Conservation (phyloP, 1,284 basidiomycete genomes). For the Phenoliferia sp. region DNA sequence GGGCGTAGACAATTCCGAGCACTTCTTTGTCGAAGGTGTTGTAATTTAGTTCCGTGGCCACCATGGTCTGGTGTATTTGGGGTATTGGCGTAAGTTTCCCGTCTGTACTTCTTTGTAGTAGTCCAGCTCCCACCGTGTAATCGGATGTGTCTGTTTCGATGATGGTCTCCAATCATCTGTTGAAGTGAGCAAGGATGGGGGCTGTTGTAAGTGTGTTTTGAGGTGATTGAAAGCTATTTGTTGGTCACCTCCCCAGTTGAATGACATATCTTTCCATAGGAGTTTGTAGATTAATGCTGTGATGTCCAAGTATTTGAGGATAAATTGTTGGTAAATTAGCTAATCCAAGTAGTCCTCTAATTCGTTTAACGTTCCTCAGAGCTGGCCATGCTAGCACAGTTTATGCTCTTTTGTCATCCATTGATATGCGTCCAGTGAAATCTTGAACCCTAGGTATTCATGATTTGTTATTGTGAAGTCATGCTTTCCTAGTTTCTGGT, state of each 20-base stretch:
- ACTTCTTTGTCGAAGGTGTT: conserved; percentile 51
- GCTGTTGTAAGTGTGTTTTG: conserved; percentile 40
- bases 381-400: conserved; percentile 45
- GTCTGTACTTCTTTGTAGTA: conserved; percentile 20
- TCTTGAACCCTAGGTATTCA: conserved; percentile 48
- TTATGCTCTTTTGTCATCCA: conserved; percentile 47
- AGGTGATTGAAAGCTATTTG: conserved; percentile 45
- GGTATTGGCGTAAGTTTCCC: conserved; percentile 26
- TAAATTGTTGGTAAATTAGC: conserved; percentile 48
- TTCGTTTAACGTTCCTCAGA: conserved; percentile 40
- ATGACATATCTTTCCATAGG: conserved; percentile 33
- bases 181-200: conserved; percentile 44
- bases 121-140: conserved; percentile 29
- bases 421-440: conserved; percentile 42
- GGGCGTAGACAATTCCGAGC: conserved; percentile 37
- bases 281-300: conserved; percentile 38
- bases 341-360: conserved; percentile 46
- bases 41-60: conserved; percentile 47
- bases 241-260: conserved; percentile 34
- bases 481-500: conserved; percentile 15
- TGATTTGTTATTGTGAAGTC: conserved; percentile 28
- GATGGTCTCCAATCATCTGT: conserved; percentile 38
- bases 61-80: conserved; percentile 32
- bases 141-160: conserved; percentile 39
- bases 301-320: conserved; percentile 44